phyloP scores from a whole-genome alignment of 345 rosid genomes.

The Kandelia obovata region DNA sequence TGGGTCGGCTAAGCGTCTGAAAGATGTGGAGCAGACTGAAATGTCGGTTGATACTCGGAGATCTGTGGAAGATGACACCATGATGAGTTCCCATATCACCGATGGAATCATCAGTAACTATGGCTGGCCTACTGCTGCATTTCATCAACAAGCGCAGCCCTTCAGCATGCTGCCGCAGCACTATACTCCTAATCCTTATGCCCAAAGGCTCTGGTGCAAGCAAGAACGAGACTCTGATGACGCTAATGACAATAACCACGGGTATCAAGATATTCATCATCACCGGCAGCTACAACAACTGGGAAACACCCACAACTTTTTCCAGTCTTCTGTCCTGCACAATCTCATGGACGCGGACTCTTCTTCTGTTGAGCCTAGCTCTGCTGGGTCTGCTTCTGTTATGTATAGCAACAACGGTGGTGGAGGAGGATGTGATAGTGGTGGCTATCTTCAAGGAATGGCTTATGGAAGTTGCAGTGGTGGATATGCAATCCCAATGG shows the following conservation, averaged over 20 bases:
- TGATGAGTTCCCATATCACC: conserved; percentile 15
- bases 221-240: conserved; percentile 50
- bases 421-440: conserved; percentile 24
- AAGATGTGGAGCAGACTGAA: conserved; percentile 20
- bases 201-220: conserved; percentile 58
- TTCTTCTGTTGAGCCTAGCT: conserved; percentile 48
- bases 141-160: conserved; percentile 35
- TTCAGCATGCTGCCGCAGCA: conserved; percentile 22
- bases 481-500: conserved; percentile 37
- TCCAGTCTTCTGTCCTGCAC: conserved; percentile 40
- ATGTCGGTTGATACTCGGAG: conserved; percentile 20
- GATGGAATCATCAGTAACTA: conserved; percentile 24
- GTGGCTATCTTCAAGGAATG: conserved; percentile 25
- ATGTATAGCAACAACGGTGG: conserved; percentile 32
- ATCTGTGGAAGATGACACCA: conserved; percentile 10
- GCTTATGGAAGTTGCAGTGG: conserved; percentile 10
- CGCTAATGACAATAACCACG: not conserved
- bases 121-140: conserved; percentile 47
- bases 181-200: conserved; percentile 27
- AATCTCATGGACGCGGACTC: conserved; percentile 45
- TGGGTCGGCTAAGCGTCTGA: conserved; percentile 25
- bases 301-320: conserved; percentile 48
- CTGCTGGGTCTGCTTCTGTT: conserved; percentile 40
- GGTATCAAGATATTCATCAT: conserved; percentile 32
- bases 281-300: conserved; percentile 37